Evolutionary conservation across 768 basidiomycete species (phyloP), one percentile per base, ranked within the genome.

Genomic region (Amanita inopinata): DNA sequence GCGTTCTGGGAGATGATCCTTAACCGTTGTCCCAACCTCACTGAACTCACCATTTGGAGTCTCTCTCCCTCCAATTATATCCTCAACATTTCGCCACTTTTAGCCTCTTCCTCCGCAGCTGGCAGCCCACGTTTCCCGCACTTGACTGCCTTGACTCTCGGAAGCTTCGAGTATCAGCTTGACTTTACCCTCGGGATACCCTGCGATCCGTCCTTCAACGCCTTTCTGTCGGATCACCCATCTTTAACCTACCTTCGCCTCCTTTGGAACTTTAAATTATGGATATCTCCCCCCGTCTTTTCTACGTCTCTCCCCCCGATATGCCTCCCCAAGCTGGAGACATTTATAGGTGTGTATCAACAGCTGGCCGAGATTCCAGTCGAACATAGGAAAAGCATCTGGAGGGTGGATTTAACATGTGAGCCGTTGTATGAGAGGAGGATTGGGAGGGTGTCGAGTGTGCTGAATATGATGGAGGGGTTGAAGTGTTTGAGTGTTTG

Each of bases 251-350:
- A 65, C 45, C 56, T 73, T 22, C 64, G 69, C 8, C 60, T 73
- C 32, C 55, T 68, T 19, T 74, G 73, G 71, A 71, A 69, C 46
- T 72, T 73, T 52, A 67, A 66, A 39, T 56, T 65, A 9, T 73
- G 70, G 70, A 62, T 71, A 57, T 69, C 67, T 1, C 72, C 72
- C 1, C 59, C 58, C 20, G 11, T 37, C 20, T 22, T 37, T 12
- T 14, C n/a, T 2, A 54, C 66, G 52, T 50, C 53, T 9, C 56
- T 70, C 10, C 53, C 50, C 18, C 50, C 52, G 31, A 34, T 37
- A 1, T 53, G 63, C 0, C 50, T 69, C 3, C 64, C 67, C 0
- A 46, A 46, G 0, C 49, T 73, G 4, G 62, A 64, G 17, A 65
- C 67, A 0, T 73, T 70, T 43, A 61, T 67, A 9, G 73, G 71